Base-by-base conservation (phyloP, 805 yeast genomes). In the Candida qinlingensis region DNA sequence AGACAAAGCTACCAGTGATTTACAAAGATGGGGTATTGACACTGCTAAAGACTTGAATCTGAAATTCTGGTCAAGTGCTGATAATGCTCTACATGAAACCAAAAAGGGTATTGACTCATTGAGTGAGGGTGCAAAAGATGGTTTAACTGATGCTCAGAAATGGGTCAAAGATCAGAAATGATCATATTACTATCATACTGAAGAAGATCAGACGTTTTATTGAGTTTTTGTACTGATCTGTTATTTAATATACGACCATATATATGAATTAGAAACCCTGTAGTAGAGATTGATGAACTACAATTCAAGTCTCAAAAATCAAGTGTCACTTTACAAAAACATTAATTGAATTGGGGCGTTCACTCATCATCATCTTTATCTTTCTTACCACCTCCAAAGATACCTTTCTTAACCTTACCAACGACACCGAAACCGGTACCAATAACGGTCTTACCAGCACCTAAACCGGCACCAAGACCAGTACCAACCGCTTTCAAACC, bases 401-500 rank as follows among this genome's bases (percentile, higher is more conserved):
- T 62, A 35, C 72, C 65, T 28, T 68, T 69, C 45, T 68, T 71
- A 37, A 68, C 66, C 48, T 66, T 69, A 12, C 74, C 72, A 42
- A 69, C 73, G 31, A 75, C 70, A 19, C 74, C 74, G 25, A 69
- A 67, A 41, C 73, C 74, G 36, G 77, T 75, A 31, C 72, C 73
- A 44, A 72, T 67, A 13, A 72, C 71, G 6, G 67, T 58, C 27
- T 70, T 66, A 44, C 76, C 73, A 12, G 65, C 79, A 38, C 71
- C 75, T 34, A 69, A 50, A 44, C 77, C 78, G 7, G 72, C 66
- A 45, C 74, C 74, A 13, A 68, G 45, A 26, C 82, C 85, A 39
- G 75, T 71, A 12, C 79, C 78, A 46, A 74, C 65, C 7, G 73
- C 72, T 51, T 78, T 80, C 46, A 75, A 73, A 19, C 84, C 84